Base-by-base conservation (phyloP, 495 filamentous ascomycete genomes). In the Filosporella fistucella region DNA sequence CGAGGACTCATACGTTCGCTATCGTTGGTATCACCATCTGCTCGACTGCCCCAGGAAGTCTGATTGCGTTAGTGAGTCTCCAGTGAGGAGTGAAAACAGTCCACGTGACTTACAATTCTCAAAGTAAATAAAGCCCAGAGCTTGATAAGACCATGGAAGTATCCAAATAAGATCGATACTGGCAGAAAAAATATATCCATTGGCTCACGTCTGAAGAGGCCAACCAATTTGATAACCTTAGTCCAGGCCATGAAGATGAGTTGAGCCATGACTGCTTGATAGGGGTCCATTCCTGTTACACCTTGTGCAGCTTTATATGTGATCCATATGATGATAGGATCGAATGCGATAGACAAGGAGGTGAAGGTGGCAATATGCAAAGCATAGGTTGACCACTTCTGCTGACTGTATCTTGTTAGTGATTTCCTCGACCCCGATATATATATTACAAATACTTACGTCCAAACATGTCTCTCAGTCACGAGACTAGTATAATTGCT, bases 401-500 rank as follows among this genome's bases (percentile, higher is more conserved):
- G 81, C 55, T 78, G 74, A 52, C 84, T 88, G 56, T 47, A 35
- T 21, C 17, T 11, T 42, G 23, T 35, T 24, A 37, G 24, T 36
- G n/a, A n/a, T n/a, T n/a, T n/a, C n/a, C 35, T 21, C 23, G 35
- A 20, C 23, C 28, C n/a, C 33, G 36, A 2, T 24, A 33, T 10
- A 36, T 18, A 11, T 35, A 18, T 25, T 16, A 29, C 13, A 30
- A 25, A 20, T 36, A 80, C 81, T 74, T 69, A 88, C 81, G 67
- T 74, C 72, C 77, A 81, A 58, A 87, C 78, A 60, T 84, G 71
- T 57, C 76, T 70, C 55, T 89, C 85, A 57, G 70, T 71, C 47
- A 85, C 74, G 66, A 89, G 79, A 54, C 83, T 87, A 23, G 81
- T 87, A 54, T 85, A 77, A 62, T 91, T 91, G 64, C 84, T 87